Conservation (phyloP, 2,329 filamentous ascomycete genomes). For the Ceratocystis papillata region DNA sequence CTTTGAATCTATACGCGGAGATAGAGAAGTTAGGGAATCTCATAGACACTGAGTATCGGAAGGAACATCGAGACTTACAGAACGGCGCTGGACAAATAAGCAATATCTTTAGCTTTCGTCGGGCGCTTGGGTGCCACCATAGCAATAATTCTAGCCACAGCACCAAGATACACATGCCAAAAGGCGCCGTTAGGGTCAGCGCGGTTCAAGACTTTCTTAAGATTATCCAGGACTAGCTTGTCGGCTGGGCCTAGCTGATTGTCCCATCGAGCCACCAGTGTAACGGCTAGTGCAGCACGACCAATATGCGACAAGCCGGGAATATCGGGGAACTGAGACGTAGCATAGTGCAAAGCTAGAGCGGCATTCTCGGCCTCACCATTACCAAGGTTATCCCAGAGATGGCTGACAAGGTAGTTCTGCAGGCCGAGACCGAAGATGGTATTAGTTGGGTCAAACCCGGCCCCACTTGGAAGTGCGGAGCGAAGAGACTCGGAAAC, state of each 20-base stretch:
- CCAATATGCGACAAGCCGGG: constrained; percentile 66
- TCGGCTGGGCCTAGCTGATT: constrained; percentile 46
- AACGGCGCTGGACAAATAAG: constrained; percentile 29
- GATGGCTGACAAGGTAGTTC: constrained; percentile 38
- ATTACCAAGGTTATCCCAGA: constrained; percentile 44
- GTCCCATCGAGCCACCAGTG: constrained; percentile 64
- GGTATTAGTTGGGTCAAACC: constrained; percentile 32
- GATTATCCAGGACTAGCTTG: constrained; percentile 34
- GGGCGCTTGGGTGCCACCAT: constrained; percentile 37
- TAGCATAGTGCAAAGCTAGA: constrained; percentile 60
- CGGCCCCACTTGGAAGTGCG: constrained; percentile 34
- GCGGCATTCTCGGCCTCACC: constrained; percentile 48
- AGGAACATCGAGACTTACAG: constrained; percentile 33
- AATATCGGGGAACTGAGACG: constrained; percentile 54
- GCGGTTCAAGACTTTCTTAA: constrained; percentile 36
- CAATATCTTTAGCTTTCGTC: constrained; percentile 30
- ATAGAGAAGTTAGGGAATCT: background rate
- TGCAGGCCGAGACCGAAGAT: constrained; percentile 37
- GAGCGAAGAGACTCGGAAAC: constrained; percentile 34
- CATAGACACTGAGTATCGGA: background rate
- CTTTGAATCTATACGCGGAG: background rate
- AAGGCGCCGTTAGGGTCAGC: constrained; percentile 36
- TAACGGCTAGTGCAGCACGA: constrained; percentile 59
- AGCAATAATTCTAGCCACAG: constrained; percentile 37
- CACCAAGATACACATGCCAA: constrained; percentile 46